Percentiles rank a stretch among this genome's conserved stretches.
These are phyloP conservation scores for Pseudocercospora vitis DNA, from an alignment of 2,329 filamentous ascomycete species.

Conservation along the genomic window DNA sequence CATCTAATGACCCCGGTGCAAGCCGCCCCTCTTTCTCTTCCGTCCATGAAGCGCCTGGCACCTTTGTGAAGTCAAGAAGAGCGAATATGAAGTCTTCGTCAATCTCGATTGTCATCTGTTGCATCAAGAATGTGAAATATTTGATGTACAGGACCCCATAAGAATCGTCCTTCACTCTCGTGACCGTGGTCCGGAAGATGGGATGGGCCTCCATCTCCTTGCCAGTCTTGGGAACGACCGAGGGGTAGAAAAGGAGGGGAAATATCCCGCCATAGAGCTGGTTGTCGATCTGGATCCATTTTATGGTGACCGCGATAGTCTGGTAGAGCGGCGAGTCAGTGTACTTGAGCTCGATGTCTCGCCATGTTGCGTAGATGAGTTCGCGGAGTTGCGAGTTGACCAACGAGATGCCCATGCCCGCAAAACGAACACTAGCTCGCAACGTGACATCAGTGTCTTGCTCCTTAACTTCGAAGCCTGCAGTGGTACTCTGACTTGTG, in stretches of 20 bases:
- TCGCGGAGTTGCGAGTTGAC: slow-evolving; percentile 91
- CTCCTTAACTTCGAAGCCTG: slow-evolving; percentile 91
- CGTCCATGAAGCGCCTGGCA: slow-evolving; percentile 85
- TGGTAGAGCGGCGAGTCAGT: slow-evolving; percentile 93
- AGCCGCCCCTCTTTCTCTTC: slow-evolving; percentile 80
- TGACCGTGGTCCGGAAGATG: slow-evolving; percentile 87
- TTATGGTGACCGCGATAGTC: slow-evolving; percentile 83
- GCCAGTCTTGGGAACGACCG: slow-evolving; percentile 93
- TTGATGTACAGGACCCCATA: slow-evolving; percentile 99
- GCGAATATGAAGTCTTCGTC: slow-evolving; percentile 99
- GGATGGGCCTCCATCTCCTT: slow-evolving; percentile 96
- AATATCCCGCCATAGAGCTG: slow-evolving; percentile 98
- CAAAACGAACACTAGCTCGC: slow-evolving; percentile 81
- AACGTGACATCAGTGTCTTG: slow-evolving; percentile 85
- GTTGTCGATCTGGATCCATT: slow-evolving; percentile 99
- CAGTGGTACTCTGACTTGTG: slow-evolving; percentile 58
- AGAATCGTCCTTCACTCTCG: slow-evolving; percentile 94
- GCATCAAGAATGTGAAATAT: slow-evolving; percentile 87
- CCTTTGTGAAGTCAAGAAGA: slow-evolving; percentile 89
- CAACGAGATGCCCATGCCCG: slow-evolving; percentile 87
- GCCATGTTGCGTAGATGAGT: slow-evolving; percentile 87
- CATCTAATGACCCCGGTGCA: slow-evolving; percentile 84
- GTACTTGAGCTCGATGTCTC: slow-evolving; percentile 87
- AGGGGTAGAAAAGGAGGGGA: slow-evolving; percentile 94
- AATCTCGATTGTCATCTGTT: slow-evolving; percentile 97